Evolutionary conservation across 2,329 filamentous ascomycete species (phyloP), one percentile per base, ranked within the genome.

Genomic region (Epichloe uncinata): DNA sequence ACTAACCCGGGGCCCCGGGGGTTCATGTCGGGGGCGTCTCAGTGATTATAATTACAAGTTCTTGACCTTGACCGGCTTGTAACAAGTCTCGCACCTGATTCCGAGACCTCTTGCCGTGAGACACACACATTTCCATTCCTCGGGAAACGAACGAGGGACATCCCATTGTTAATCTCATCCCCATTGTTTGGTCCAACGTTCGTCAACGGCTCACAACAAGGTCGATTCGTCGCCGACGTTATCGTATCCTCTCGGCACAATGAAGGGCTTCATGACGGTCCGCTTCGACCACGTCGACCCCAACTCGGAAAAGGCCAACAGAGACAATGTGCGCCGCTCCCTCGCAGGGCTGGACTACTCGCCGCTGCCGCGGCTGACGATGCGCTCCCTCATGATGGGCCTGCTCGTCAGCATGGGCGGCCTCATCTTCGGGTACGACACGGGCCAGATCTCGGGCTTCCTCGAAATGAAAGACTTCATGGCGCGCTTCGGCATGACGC

Each of bases 381-480:
- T 60, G 4, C 62, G 62, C 2, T 67, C 68, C 1, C 52, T 70
- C 1, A 54, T 61, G 3, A 66, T 72, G 57, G 70, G 62, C 1
- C 50, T 64, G 1, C 61, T 72, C 41, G 65, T 72, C 6, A 72
- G 70, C 4, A 70, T 72, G 68, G 70, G 70, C 1, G 70, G 70
- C 45, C 49, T 72, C 30, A 67, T 72, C 36, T 67, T 71, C 45
- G 67, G 70, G 8, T 73, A 73, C 51, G 73, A 76, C 48, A 76
- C 72, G 15, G 75, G 75, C 44, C 74, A 78, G 54, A 75, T 75
- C 42, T 73, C 67, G 2, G 77, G 78, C 5, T 79, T 81, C 56
- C 66, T 79, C 1, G 73, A 76, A 52, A 79, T 79, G 76, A 62
- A 68, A 15, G 73, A 81, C 59, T 81, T 80, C 60, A 58, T 73